A percentile compares a stretch with the other conserved stretches of the same genome.
Evolutionary conservation across 257 asterid species (phyloP).

Genomic region (Phtheirospermum japonicum): DNA sequence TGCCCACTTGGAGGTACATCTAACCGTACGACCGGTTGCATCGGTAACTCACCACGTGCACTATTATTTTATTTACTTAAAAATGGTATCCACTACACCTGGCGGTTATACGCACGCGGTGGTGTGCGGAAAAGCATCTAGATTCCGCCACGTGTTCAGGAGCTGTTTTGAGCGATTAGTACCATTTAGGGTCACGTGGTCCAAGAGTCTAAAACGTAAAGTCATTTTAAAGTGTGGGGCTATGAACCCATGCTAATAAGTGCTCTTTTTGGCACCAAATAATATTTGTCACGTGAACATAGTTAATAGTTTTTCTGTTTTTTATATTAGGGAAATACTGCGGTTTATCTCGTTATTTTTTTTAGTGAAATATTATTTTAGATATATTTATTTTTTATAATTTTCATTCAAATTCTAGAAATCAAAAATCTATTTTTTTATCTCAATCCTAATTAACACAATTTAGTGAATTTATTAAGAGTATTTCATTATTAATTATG

Average conservation of each 20-base stretch:
- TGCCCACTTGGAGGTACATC: background rate
- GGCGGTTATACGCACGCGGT: background rate
- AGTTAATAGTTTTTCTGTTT: background rate
- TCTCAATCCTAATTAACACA: no score
- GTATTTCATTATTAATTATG: no score
- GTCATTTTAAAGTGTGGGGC: background rate
- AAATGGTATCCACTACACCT: background rate
- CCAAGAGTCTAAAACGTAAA: background rate
- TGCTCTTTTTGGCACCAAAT: background rate
- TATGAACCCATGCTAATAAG: background rate
- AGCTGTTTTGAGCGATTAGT: background rate
- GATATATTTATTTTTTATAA: no score
- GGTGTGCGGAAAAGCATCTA: background rate
- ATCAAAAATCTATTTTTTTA: no score
- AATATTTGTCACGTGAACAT: background rate
- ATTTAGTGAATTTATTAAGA: no score
- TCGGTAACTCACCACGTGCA: constrained; percentile 26
- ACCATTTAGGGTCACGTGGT: constrained; percentile 10
- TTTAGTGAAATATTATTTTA: no score
- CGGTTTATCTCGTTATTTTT: no score
- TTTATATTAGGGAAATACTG: no score
- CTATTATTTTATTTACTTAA: background rate
- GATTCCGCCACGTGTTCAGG: background rate
- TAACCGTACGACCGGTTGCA: background rate
- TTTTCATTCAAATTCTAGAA: no score